Evolutionary conservation across 805 yeast genomes (phyloP), one percentile per base, ranked within the genome.

Genomic region (Cyberlindnera xylosilytica): DNA sequence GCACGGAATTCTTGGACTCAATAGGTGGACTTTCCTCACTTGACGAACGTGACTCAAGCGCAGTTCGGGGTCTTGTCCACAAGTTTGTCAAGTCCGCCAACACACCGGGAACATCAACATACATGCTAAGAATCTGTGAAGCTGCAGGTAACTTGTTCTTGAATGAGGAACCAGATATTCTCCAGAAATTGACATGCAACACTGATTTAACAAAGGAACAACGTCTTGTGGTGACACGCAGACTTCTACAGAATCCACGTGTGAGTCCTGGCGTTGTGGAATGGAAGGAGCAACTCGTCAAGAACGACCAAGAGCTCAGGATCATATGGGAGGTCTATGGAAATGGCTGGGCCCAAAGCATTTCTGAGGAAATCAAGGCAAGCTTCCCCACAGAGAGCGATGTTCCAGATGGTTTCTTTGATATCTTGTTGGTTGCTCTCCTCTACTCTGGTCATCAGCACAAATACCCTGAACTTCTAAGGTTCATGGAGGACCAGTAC

Each of bases 71-170:
- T 19, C 17, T 26, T 8, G 27, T 22, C 19, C 8, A 17, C 5
- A 16, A 22, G 8, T 22, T 23, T 34, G 20, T 34, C 8, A 8
- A 34, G 8, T 7, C 12, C 15, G 20, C 19, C 13, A 30, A 30
- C 24, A 22, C 24, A n/a, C n/a, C n/a, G n/a, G 29, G n/a, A 26
- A 26, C n/a, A 9, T 26, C 6, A 6, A 24, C 15, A n/a, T 9
- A 34, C n/a, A 24, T 26, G 11, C 27, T 43, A 29, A 40, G 18
- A 36, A 46, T 38, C 34, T 45, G 41, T 33, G 45, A 38, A 10
- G 4, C 31, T 15, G 13, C 23, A n/a, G 45, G 33, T 32, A 39
- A 33, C 17, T 6, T 12, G 22, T 26, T 38, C 31, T 26, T 29
- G 3, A 36, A 20, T 7, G 16, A 22, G 11, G 46, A 45, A 24